Evolutionary conservation across 2,329 filamentous ascomycete species (phyloP).

Genomic region (Tolypocladium paradoxum): DNA sequence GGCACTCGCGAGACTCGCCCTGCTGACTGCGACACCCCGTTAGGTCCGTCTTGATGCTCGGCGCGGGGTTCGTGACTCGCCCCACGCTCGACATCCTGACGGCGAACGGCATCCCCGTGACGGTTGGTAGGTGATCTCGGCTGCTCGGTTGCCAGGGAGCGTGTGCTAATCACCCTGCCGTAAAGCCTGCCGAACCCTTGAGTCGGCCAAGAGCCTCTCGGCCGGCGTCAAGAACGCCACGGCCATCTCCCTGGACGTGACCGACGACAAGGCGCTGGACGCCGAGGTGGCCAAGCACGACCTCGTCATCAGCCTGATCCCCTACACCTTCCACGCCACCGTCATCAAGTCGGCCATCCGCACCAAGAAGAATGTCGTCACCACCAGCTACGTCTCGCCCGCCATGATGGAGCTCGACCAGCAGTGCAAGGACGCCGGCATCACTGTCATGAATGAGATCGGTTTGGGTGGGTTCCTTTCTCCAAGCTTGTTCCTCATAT

Average conservation of each 20-base stretch:
- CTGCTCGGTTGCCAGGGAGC: neutral
- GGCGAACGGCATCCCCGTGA: conserved; percentile 50
- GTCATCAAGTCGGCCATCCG: conserved; percentile 92
- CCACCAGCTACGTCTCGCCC: conserved; percentile 85
- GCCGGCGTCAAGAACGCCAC: conserved; percentile 60
- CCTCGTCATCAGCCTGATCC: conserved; percentile 73
- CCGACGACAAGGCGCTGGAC: conserved; percentile 64
- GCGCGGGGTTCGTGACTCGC: conserved; percentile 45
- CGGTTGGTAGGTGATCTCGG: conserved; percentile 43
- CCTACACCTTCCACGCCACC: conserved; percentile 78
- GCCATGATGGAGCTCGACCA: conserved; percentile 85
- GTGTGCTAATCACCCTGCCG: neutral
- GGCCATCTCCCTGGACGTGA: conserved; percentile 78
- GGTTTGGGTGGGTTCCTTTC: conserved; percentile 34
- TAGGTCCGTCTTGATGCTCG: conserved; percentile 29
- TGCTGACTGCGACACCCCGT: neutral
- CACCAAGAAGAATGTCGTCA: conserved; percentile 92
- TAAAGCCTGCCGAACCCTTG: conserved; percentile 70
- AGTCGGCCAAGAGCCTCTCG: conserved; percentile 63
- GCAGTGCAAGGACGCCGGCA: conserved; percentile 76
- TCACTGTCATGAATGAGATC: conserved; percentile 97
- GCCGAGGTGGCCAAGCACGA: conserved; percentile 70
- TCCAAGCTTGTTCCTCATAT: too few relatives aligned
- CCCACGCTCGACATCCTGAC: conserved; percentile 55
- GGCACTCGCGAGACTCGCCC: neutral